Evolutionary conservation across 768 basidiomycete genomes (phyloP).

Genomic region (Mycena polygramma): DNA sequence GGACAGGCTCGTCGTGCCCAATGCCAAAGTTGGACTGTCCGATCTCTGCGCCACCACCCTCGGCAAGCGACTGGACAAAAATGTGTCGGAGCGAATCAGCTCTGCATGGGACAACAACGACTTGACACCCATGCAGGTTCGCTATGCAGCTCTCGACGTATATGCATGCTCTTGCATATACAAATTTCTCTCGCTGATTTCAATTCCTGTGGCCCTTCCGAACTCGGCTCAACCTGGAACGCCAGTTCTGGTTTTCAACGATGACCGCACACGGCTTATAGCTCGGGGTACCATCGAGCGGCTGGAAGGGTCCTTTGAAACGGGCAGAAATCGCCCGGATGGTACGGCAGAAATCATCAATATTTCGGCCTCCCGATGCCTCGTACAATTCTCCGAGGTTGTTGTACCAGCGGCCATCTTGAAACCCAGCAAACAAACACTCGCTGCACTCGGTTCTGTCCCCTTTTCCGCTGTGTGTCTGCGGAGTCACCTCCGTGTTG

Average conservation of each 20-base stretch:
- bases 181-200: not conserved
- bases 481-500: constrained; percentile 3
- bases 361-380: constrained; percentile 33
- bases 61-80: no score
- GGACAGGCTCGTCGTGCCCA: constrained; percentile 35
- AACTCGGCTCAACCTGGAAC: not conserved
- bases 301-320: not conserved
- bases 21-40: constrained; percentile 43
- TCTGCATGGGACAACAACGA: constrained; percentile 9
- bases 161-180: constrained; percentile 5
- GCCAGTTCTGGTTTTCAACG: constrained; percentile 3
- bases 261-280: constrained; percentile 2
- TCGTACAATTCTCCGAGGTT: constrained; percentile 18
- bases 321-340: not conserved
- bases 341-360: constrained; percentile 1
- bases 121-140: not conserved
- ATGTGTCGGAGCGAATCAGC: constrained; percentile 30
- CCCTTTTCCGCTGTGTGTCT: constrained; percentile 8
- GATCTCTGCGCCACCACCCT: no score
- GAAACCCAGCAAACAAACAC: not conserved
- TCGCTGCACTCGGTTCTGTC: not conserved
- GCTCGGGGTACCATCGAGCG: not conserved
- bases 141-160: no score
- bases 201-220: not conserved
- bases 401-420: constrained; percentile 14